A percentile compares a stretch with the other conserved stretches of the same genome.
Conservation (phyloP, 139 green algal species). For the Tetraselmis striata region DNA sequence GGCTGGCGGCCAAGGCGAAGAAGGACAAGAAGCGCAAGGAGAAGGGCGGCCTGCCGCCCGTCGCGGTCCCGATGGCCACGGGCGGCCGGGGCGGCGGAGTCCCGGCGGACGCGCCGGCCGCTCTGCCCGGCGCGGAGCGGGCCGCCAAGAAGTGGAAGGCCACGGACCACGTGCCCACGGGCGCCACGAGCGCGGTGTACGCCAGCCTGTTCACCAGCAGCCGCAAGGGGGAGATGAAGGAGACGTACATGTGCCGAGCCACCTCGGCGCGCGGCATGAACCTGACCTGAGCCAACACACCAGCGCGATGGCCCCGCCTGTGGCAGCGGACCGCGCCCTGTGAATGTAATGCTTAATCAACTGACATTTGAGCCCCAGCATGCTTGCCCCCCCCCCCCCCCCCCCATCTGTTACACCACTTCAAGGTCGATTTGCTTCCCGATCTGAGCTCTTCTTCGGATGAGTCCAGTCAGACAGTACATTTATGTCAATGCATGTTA, state of each 20-base stretch:
- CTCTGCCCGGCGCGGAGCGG: not conserved
- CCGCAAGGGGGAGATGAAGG: constrained; percentile 18
- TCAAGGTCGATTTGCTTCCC: too few species aligned
- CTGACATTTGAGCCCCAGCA: too few species aligned
- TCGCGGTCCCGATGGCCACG: not conserved
- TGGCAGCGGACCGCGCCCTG: too few species aligned
- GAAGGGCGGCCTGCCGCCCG: not conserved
- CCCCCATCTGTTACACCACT: too few species aligned
- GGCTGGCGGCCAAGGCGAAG: constrained; percentile 12
- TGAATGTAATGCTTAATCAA: too few species aligned
- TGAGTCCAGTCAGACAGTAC: too few species aligned
- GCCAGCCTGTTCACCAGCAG: constrained; percentile 26
- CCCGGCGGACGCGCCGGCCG: not conserved
- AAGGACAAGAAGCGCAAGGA: constrained; percentile 24
- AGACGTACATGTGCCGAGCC: constrained; percentile 18
- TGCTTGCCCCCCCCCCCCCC: too few species aligned
- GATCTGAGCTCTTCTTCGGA: too few species aligned
- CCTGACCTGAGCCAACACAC: not conserved
- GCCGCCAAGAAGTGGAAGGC: constrained; percentile 22
- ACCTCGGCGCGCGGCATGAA: not conserved
- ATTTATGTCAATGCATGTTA: too few species aligned
- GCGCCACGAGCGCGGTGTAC: constrained; percentile 19
- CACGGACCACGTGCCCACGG: constrained; percentile 13
- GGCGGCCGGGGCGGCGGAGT: too few species aligned
- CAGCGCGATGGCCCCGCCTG: too few species aligned